Base-by-base conservation (phyloP, 1,284 basidiomycete species). In the Tetrapyrgos nigripes region DNA sequence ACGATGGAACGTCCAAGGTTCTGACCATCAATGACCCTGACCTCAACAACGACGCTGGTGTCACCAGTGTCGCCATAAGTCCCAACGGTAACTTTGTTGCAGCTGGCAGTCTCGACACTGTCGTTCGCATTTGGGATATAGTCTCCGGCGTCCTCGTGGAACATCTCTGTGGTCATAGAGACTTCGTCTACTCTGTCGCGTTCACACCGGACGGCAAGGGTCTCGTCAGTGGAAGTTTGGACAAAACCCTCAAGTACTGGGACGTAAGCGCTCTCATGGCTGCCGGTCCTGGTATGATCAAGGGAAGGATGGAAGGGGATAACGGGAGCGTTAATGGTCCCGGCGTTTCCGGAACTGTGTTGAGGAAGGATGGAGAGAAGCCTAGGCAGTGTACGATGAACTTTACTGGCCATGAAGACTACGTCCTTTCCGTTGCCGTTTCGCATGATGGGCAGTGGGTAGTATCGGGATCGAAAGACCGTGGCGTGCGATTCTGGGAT, bases 201-300 rank as follows among this genome's bases (percentile, higher is more conserved):
- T 96, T 96, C 73, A 92, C 91, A 0, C 92, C 92, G 1, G 93
- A 94, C 65, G 92, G 94, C 29, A 86, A 83, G 64, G 84, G 85
- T 3, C 77, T 97, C 46, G 86, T 96, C 21, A 92, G 88, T 54
- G 94, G 93, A 14, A 92, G 89, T 61, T 77, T 97, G 63, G 95
- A 97, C 71, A 92, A 92, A 79, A 94, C 91, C 24, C 74, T 97
- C 61, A 93, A 94, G 71, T 85, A 91, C 55, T 97, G 95, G 93
- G 93, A 96, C 70, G 81, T 96, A 17, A 78, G 75, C 26, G 80
- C 79, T 27, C 70, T 91, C 62, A 69, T 73, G 37, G 64, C 50
- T 11, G 51, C 44, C 17, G 54, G 53, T 17, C 50, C 65, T 31
- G 68, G 67, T 27, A 43, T 53, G 51, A 46, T 61, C 26, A 79